Conservation (phyloP, 176 grass and related monocot genomes). For the Chloris gayana region DNA sequence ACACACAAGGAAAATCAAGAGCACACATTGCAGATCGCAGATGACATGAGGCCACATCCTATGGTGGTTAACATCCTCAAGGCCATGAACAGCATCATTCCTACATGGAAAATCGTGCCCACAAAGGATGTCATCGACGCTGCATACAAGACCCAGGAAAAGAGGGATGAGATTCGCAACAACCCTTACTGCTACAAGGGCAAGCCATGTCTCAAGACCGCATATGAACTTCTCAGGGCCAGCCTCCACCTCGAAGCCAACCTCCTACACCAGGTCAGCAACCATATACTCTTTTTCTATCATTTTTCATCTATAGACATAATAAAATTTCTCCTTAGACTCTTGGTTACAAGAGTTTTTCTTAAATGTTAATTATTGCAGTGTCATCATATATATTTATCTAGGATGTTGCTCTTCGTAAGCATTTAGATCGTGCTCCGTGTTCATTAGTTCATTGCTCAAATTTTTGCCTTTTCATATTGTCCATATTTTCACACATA, state of each 20-base stretch:
- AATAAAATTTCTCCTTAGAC: not conserved
- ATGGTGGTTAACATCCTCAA: conserved; percentile 47
- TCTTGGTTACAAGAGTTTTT: no score
- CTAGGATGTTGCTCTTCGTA: no score
- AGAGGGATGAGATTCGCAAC: conserved; percentile 60
- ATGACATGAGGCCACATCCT: conserved; percentile 65
- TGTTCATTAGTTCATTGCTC: no score
- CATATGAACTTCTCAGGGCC: conserved; percentile 45
- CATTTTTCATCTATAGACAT: not conserved
- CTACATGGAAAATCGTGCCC: conserved; percentile 73
- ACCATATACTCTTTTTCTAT: not conserved
- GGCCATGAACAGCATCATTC: conserved; percentile 49
- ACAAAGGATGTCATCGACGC: conserved; percentile 59
- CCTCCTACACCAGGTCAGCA: conserved; percentile 22
- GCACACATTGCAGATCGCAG: conserved; percentile 49
- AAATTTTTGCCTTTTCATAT: no score
- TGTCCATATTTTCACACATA: no score
- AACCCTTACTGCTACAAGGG: conserved; percentile 63
- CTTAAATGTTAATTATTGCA: no score
- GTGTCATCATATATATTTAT: no score
- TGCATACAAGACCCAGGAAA: conserved; percentile 41
- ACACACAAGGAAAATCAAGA: no score
- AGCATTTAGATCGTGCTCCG: no score
- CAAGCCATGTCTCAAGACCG: conserved; percentile 57
- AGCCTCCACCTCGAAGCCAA: conserved; percentile 50